Conservation (phyloP, 148 eudicot genomes). For the Pharnaceum exiguum region DNA sequence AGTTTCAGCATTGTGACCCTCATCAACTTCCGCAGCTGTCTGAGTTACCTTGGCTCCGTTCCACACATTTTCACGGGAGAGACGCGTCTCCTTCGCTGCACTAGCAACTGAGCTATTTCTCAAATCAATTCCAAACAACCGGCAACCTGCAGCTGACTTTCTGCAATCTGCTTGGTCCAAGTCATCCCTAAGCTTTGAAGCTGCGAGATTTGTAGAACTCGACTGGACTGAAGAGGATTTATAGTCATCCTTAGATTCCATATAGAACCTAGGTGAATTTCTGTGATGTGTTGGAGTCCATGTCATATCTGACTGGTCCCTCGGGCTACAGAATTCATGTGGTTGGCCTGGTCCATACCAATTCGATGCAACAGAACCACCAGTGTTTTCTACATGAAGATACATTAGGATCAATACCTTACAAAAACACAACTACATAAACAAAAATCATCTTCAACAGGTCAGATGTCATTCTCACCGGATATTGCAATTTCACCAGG, state of each 20-base stretch:
- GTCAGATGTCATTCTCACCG: conserved; percentile 33
- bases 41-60: conserved; percentile 8
- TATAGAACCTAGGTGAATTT: conserved; percentile 30
- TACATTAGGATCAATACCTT: neutral
- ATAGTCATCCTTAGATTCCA: conserved; percentile 25
- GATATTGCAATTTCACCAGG: conserved; percentile 43
- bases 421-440: neutral
- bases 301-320: conserved; percentile 22
- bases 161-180: conserved; percentile 27
- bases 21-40: conserved; percentile 13
- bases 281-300: conserved; percentile 31
- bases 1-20: conserved; percentile 20
- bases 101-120: conserved; percentile 17
- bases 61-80: neutral
- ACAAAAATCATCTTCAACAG: neutral
- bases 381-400: conserved; percentile 28
- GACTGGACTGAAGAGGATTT: conserved; percentile 23
- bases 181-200: conserved; percentile 25
- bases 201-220: conserved; percentile 17
- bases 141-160: conserved; percentile 44
- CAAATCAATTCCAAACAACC: conserved; percentile 82
- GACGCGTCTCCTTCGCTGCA: conserved; percentile 16
- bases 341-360: conserved; percentile 44
- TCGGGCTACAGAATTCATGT: conserved; percentile 28
- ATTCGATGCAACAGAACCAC: conserved; percentile 30